Percentiles rank a stretch among this genome's conserved stretches.
Evolutionary conservation across 441 rosid genomes (phyloP).

Genomic region (Bruguiera hainesii): DNA sequence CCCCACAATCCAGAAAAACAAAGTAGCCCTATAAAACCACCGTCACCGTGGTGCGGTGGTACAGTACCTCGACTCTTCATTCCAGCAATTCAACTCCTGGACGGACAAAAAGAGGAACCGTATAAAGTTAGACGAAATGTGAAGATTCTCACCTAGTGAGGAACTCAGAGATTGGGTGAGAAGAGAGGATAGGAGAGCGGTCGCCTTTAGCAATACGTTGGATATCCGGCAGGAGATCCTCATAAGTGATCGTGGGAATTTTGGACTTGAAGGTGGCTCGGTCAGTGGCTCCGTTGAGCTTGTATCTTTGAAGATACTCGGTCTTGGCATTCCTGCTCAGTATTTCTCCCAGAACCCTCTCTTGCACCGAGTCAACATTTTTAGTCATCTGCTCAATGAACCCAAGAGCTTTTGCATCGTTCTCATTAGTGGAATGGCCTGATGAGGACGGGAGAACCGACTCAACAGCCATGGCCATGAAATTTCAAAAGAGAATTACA

Average conservation of each 20-base stretch:
- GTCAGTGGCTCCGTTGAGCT: constrained; percentile 59
- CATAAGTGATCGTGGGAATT: constrained; percentile 71
- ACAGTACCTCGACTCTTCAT: too few species aligned
- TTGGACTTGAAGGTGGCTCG: constrained; percentile 63
- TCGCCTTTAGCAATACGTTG: constrained; percentile 95
- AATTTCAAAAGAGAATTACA: background rate
- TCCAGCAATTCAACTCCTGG: too few species aligned
- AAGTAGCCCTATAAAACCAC: background rate
- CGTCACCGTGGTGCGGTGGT: too few species aligned
- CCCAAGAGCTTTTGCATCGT: constrained; percentile 70
- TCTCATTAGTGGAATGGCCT: constrained; percentile 74
- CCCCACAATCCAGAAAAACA: background rate
- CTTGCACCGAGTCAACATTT: constrained; percentile 62
- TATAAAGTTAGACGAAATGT: background rate
- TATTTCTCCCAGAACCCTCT: constrained; percentile 56
- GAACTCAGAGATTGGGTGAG: constrained; percentile 90
- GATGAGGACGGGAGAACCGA: constrained; percentile 54
- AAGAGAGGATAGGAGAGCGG: constrained; percentile 69
- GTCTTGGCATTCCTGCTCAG: constrained; percentile 58
- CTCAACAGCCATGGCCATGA: constrained; percentile 60
- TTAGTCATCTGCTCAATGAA: constrained; percentile 78
- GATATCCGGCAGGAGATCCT: constrained; percentile 80
- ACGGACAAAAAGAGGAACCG: background rate
- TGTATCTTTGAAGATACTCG: constrained; percentile 64
- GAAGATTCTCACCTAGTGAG: constrained; percentile 65